Conservation (phyloP, 805 yeast genomes). For the Vanderwaltozyma verrucispora region DNA sequence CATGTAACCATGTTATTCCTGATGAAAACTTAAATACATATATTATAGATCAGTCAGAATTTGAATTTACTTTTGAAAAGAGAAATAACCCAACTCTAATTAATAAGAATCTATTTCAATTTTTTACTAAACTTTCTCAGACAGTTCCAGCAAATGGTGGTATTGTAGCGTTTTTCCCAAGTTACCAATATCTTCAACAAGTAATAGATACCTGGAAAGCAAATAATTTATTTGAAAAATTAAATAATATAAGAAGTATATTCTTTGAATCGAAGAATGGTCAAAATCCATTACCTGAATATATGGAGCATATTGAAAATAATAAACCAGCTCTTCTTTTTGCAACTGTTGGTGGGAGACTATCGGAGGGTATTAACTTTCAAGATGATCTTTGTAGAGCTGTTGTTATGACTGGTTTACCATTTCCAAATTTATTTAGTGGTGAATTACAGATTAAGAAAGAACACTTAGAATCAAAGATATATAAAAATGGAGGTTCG, state of each 20-base stretch:
- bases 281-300: slow-evolving; percentile 39
- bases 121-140: slow-evolving; percentile 23
- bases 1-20: slow-evolving; percentile 83
- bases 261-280: slow-evolving; percentile 49
- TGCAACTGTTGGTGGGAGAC: slow-evolving; percentile 85
- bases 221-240: slow-evolving; percentile 21
- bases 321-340: slow-evolving; percentile 54
- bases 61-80: slow-evolving; percentile 62
- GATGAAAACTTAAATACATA: slow-evolving; percentile 52
- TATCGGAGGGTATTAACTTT: slow-evolving; percentile 91
- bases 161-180: slow-evolving; percentile 73
- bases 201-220: slow-evolving; percentile 45
- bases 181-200: slow-evolving; percentile 60
- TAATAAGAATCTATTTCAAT: slow-evolving; percentile 30
- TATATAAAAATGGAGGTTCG: slow-evolving; percentile 40
- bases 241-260: slow-evolving; percentile 36
- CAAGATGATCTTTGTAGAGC: slow-evolving; percentile 81
- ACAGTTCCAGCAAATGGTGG: slow-evolving; percentile 53
- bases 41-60: slow-evolving; percentile 33
- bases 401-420: slow-evolving; percentile 78
- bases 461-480: slow-evolving; percentile 46
- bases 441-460: slow-evolving; percentile 72
- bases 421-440: slow-evolving; percentile 76
- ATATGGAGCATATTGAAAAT: slow-evolving; percentile 33
- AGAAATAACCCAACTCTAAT: slow-evolving; percentile 42